Evolutionary conservation across 2,329 filamentous ascomycete genomes (phyloP).

Genomic region (Aspergillus vadensis): DNA sequence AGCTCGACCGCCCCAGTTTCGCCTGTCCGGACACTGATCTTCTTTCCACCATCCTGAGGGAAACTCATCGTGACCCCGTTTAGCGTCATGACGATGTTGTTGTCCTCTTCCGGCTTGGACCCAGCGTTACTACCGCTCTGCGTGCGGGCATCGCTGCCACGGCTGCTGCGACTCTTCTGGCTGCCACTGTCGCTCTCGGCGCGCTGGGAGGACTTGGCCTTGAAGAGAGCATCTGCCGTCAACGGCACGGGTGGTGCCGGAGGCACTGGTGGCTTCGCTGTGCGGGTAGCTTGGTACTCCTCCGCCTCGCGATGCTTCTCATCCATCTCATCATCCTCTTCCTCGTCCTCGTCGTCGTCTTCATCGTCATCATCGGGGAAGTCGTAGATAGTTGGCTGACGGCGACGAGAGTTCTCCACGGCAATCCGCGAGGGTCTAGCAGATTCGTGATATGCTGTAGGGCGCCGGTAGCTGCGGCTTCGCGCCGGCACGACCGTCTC

Average conservation of each 20-base stretch:
- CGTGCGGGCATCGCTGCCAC: conserved; percentile 40
- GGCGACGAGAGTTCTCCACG: conserved; percentile 39
- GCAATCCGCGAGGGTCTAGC: conserved; percentile 34
- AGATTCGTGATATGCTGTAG: conserved; percentile 37
- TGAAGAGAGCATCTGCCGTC: conserved; percentile 38
- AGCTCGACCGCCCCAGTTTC: conserved; percentile 42
- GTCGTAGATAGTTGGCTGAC: conserved; percentile 36
- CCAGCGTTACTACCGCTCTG: conserved; percentile 35
- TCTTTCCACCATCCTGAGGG: conserved; percentile 39
- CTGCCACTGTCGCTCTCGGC: conserved; percentile 44
- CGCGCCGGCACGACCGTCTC: conserved; percentile 37
- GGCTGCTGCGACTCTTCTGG: conserved; percentile 46
- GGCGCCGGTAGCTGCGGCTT: conserved; percentile 36
- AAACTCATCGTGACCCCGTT: conserved; percentile 45
- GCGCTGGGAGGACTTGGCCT: conserved; percentile 33
- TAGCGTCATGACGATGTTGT: conserved; percentile 43
- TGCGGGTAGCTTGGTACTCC: conserved; percentile 42
- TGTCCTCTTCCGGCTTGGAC: conserved; percentile 39
- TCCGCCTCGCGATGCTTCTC: conserved; percentile 42
- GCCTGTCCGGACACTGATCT: conserved; percentile 42
- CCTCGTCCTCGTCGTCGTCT: not conserved
- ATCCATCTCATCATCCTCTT: conserved; percentile 32
- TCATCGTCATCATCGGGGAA: conserved; percentile 24
- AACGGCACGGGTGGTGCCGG: conserved; percentile 29
- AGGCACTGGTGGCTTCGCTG: conserved; percentile 23